Base-by-base conservation (phyloP, 768 basidiomycete species). In the Pulveroboletus sp. region DNA sequence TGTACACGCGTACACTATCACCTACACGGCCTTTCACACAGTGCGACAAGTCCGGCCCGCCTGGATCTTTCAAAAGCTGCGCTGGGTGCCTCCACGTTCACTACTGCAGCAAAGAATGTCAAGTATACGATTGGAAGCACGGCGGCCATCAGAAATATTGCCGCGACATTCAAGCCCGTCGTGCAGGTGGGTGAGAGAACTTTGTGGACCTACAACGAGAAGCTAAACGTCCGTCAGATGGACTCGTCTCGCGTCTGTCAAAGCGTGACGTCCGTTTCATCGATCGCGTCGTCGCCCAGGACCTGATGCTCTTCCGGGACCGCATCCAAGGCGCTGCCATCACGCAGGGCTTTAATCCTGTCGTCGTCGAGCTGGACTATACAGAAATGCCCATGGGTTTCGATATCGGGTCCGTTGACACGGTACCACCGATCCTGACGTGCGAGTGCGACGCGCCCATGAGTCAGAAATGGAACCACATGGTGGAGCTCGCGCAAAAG, bases 71-170 rank as follows among this genome's bases (percentile, higher is more conserved):
- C 37, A 68, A 62, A 36, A 56, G 50, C 4, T 65, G 66, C 17
- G 55, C 55, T 6, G 62, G 64, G 9, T 65, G 64, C 43, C 61
- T 61, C 37, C 59, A 64, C 34, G 64, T 66, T 20, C 49, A 64
- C 40, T 68, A 65, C 34, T 65, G 64, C 45, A 56, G 62, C 49
- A 65, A 51, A 40, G 64, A 66, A 47, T 68, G 66, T 44, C 66
- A 65, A 39, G 60, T 49, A 1, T 56, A 63, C 42, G 64, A 65
- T 31, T 65, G 64, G 64, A 65, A 55, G 47, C 49, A 53, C n/a
- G 64, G 66, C 11, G 48, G 52, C 4, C 64, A 68, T 46, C 53
- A 47, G 49, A 55, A 42, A 34, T 57, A 65, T 36, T 65, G 64
- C 30, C 55, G 46, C 16, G 59, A 58, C 32, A 66, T 65, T 24